Conservation (phyloP, 2,329 filamentous ascomycete species). For the Pseudogymnoascus sp. region DNA sequence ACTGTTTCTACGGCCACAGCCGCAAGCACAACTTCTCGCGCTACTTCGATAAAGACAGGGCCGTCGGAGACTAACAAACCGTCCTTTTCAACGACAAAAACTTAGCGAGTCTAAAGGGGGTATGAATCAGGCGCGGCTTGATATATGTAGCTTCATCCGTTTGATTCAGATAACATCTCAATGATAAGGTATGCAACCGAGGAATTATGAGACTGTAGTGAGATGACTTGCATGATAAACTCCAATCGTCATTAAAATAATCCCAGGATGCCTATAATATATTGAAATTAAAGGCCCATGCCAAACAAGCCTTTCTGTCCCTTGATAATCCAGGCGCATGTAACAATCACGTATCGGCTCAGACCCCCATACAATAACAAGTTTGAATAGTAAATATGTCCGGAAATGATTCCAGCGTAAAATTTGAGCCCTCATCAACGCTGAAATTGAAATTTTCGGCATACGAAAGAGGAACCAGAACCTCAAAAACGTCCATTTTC, state of each 20-base stretch:
- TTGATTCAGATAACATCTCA: not conserved
- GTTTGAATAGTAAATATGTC: not conserved
- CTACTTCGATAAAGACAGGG: not conserved
- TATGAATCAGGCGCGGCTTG: not conserved
- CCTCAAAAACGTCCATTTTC: constrained; percentile 3
- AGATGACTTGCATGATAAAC: not conserved
- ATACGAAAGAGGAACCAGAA: constrained; percentile 5
- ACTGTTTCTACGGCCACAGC: not conserved
- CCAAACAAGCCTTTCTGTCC: not conserved
- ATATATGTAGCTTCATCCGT: not conserved
- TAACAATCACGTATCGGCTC: not conserved
- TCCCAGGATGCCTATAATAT: not conserved
- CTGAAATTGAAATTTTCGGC: not conserved
- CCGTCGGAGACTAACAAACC: not conserved
- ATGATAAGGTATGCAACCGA: not conserved
- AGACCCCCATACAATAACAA: too few species aligned
- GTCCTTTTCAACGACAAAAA: not conserved
- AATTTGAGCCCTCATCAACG: not conserved
- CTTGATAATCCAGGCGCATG: not conserved
- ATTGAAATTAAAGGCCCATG: not conserved
- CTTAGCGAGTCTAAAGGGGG: not conserved
- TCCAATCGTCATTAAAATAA: not conserved
- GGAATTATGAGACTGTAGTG: not conserved
- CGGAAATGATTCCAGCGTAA: not conserved
- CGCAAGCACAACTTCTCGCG: not conserved